Evolutionary conservation across 1,284 basidiomycete genomes (phyloP).

Genomic region (Fistulina hepatica): DNA sequence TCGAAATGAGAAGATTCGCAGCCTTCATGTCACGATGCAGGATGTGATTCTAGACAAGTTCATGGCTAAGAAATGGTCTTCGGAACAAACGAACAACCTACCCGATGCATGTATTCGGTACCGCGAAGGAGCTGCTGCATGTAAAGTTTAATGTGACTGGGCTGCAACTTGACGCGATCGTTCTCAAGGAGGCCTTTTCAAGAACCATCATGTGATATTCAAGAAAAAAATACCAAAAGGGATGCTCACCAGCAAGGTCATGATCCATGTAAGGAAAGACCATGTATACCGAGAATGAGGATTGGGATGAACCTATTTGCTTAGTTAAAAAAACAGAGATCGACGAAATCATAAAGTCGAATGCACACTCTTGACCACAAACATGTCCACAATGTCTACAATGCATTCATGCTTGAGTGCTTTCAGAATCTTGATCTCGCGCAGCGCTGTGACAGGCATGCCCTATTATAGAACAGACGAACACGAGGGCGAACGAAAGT

Average conservation of each 20-base stretch:
- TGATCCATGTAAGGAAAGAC: slow-evolving; percentile 99
- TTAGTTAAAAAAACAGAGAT: slow-evolving; percentile 6
- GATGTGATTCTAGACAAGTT: slow-evolving; percentile 67
- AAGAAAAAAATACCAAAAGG: too few relatives aligned
- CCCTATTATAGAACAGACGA: too few relatives aligned
- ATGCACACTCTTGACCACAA: slow-evolving; percentile 61
- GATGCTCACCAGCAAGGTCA: slow-evolving; percentile 93
- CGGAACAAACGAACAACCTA: slow-evolving; percentile 25
- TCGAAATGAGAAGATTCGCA: slow-evolving; percentile 91
- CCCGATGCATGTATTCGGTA: slow-evolving; percentile 89
- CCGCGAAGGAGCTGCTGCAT: slow-evolving; percentile 94
- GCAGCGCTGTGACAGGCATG: slow-evolving; percentile 90
- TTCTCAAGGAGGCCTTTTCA: slow-evolving; percentile 89
- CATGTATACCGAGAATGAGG: slow-evolving; percentile 87
- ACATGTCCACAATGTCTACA: slow-evolving; percentile 89
- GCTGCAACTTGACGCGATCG: slow-evolving; percentile 68
- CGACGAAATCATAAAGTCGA: not conserved
- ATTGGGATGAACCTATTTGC: slow-evolving; percentile 45
- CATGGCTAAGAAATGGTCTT: slow-evolving; percentile 8
- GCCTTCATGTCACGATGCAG: slow-evolving; percentile 99
- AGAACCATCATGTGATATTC: too few relatives aligned
- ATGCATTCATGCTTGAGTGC: slow-evolving; percentile 78
- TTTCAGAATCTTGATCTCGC: slow-evolving; percentile 98
- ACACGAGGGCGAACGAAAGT: too few relatives aligned
- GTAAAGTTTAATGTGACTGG: slow-evolving; percentile 89